Evolutionary conservation across 2,329 filamentous ascomycete species (phyloP), one percentile per base, ranked within the genome.

Genomic region (Mariannaea sp.): DNA sequence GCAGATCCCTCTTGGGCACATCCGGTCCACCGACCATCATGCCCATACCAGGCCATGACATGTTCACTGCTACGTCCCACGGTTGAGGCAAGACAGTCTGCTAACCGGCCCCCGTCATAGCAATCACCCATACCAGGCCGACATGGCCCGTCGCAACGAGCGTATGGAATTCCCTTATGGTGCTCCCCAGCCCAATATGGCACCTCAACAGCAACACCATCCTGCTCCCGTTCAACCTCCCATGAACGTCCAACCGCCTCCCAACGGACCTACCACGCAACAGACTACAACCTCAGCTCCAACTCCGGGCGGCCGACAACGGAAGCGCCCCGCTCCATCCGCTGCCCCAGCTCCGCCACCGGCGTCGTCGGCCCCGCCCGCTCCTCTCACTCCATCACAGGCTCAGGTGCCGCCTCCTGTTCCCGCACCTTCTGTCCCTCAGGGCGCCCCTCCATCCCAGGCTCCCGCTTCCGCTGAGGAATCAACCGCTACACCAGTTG

Each of bases 61-160:
- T 68, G 60, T 60, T 51, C 56, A 57, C 58, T 54, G 48, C 57
- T 53, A 58, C 60, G 57, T 59, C 53, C 49, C 57, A 57, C 58
- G 44, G 58, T 56, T 48, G 58, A 62, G 64, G 54, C 53, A 57
- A 64, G 57, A 55, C 49, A 62, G 56, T 55, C 47, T 61, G 63
- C 70, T 72, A 62, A 72, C 61, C 60, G 53, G 50, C 57, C 49
- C 35, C 52, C 57, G 53, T 59, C 55, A 65, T 55, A 74, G 72
- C 64, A 72, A 73, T 56, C 78, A 82, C 65, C 68, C 75, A 49
- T 82, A 82, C 64, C 78, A 77, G 68, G 68, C 73, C 61, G 78
- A 82, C 58, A 77, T 82, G 78, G 73, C 70, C 59, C 73, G 73
- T 56, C 73, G 75, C 50, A 71, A 71, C 62, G 74, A 77, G 58